Evolutionary conservation across 140 eudicot species (phyloP).

Genomic region (Ambrosia hybrid): DNA sequence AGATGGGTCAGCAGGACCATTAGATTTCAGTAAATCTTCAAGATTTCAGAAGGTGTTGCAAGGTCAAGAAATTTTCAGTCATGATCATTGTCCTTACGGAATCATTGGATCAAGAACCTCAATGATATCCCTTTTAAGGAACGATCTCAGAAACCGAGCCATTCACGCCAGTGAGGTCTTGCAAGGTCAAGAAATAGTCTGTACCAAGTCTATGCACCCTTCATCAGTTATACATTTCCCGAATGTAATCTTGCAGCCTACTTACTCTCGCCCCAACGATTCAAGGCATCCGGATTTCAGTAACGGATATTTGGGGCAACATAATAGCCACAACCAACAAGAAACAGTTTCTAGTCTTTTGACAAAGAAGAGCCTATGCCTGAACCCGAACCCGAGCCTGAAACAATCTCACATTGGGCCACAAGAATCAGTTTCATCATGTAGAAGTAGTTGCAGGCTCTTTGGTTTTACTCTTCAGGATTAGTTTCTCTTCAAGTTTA

Average conservation of each 20-base stretch:
- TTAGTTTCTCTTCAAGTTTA: background rate
- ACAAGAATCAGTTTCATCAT: slow-evolving; percentile 36
- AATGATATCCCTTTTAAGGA: slow-evolving; percentile 29
- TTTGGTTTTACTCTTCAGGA: slow-evolving; percentile 35
- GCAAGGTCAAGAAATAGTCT: slow-evolving; percentile 93
- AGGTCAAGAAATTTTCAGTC: slow-evolving; percentile 85
- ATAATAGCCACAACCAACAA: slow-evolving; percentile 23
- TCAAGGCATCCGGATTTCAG: slow-evolving; percentile 29
- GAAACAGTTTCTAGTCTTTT: slow-evolving; percentile 15
- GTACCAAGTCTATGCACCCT: slow-evolving; percentile 31
- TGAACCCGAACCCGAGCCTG: background rate
- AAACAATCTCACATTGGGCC: slow-evolving; percentile 23
- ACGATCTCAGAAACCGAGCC: slow-evolving; percentile 30
- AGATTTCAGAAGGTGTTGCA: slow-evolving; percentile 92
- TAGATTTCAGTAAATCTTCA: slow-evolving; percentile 63
- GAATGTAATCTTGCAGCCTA: slow-evolving; percentile 38
- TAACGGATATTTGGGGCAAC: slow-evolving; percentile 19
- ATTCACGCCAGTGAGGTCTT: slow-evolving; percentile 66
- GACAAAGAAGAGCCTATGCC: slow-evolving; percentile 10
- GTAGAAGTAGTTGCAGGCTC: slow-evolving; percentile 48
- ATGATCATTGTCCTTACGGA: slow-evolving; percentile 38
- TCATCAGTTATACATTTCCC: slow-evolving; percentile 43
- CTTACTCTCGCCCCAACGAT: slow-evolving; percentile 27
- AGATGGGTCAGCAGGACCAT: slow-evolving; percentile 47
- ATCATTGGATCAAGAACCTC: slow-evolving; percentile 26